Percentiles rank a stretch among this genome's conserved stretches.
Evolutionary conservation across 1,284 basidiomycete species (phyloP).

Genomic region (Fistulinella cinereoalba): DNA sequence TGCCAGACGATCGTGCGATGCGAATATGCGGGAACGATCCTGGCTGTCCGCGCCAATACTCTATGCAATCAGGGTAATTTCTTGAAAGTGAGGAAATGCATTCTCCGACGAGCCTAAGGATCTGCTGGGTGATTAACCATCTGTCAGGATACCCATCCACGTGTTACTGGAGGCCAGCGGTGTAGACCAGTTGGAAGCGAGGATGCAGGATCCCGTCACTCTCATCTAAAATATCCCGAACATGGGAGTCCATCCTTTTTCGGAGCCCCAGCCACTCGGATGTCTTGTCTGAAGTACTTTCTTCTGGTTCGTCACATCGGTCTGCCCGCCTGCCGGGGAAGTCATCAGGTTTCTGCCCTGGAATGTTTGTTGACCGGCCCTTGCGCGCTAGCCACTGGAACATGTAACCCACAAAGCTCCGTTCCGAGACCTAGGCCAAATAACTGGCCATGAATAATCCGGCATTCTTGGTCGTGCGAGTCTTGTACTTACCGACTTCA

Average conservation of each 20-base stretch:
- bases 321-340: not conserved
- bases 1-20: too few species aligned
- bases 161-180: not conserved
- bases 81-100: not conserved
- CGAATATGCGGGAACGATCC: not conserved
- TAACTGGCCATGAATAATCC: too few species aligned
- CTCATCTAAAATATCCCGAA: not conserved
- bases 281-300: not conserved
- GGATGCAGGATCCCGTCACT: not conserved
- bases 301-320: not conserved
- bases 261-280: not conserved
- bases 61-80: not conserved
- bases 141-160: not conserved
- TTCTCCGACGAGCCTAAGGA: not conserved
- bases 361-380: too few species aligned
- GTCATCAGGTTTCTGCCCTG: too few species aligned
- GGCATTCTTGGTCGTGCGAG: not conserved
- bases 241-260: not conserved
- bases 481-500: not conserved
- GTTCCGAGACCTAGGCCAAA: not conserved
- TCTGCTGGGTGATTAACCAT: not conserved
- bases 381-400: not conserved
- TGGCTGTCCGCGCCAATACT: not conserved
- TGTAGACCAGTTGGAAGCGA: not conserved
- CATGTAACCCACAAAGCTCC: not conserved